A percentile compares a stretch with the other conserved stretches of the same genome.
Evolutionary conservation across 2,329 filamentous ascomycete genomes (phyloP).

Genomic region (Penicillium sumatraense): DNA sequence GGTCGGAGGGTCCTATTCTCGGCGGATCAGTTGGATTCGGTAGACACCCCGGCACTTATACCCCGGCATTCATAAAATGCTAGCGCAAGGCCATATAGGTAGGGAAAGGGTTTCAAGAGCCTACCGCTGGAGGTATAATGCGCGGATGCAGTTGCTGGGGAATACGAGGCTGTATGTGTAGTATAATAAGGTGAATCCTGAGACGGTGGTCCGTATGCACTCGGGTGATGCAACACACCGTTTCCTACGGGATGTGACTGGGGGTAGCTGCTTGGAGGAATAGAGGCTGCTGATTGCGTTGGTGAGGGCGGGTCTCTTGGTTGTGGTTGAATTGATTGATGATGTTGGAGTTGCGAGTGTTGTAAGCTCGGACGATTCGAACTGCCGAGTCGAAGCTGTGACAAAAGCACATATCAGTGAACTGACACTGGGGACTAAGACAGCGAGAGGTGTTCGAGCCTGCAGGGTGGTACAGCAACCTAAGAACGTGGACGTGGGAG

Average conservation of each 20-base stretch:
- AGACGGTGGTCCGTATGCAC: conserved; percentile 68
- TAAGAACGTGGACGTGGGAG: conserved; percentile 23
- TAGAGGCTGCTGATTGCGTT: conserved; percentile 58
- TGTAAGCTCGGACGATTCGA: conserved; percentile 36
- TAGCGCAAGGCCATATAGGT: neutral
- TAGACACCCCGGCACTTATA: neutral
- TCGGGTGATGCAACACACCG: conserved; percentile 56
- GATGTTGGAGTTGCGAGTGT: conserved; percentile 36
- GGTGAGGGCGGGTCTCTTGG: conserved; percentile 60
- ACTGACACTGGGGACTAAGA: conserved; percentile 6
- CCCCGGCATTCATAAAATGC: neutral
- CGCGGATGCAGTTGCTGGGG: conserved; percentile 77
- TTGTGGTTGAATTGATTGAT: conserved; percentile 34
- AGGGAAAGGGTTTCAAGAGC: conserved; percentile 39
- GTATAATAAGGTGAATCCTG: conserved; percentile 76
- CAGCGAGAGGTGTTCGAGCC: conserved; percentile 16
- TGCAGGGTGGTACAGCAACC: conserved; percentile 23
- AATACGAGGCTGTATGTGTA: conserved; percentile 80
- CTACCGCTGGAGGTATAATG: conserved; percentile 87
- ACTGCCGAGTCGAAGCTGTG: conserved; percentile 38
- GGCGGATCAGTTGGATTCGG: conserved; percentile 2
- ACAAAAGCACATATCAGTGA: conserved; percentile 24
- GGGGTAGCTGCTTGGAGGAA: conserved; percentile 38
- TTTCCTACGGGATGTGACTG: conserved; percentile 36
- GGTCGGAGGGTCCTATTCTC: conserved; percentile 70